These are phyloP conservation scores for Pyronema omphalodes DNA, from an alignment of 495 filamentous ascomycete species.

Conservation along the genomic window DNA sequence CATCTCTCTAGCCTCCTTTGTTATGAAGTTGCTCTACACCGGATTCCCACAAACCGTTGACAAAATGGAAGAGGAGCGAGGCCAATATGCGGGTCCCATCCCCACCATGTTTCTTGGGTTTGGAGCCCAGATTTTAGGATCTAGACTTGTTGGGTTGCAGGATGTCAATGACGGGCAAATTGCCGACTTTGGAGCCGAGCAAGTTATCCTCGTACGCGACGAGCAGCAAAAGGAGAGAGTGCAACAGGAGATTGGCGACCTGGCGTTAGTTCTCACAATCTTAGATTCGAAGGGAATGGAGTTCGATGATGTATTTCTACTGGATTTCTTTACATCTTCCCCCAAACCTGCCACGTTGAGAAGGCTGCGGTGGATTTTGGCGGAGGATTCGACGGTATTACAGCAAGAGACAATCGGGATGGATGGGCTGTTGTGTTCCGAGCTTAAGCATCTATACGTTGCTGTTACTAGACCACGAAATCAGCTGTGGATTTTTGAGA, in stretches of 20 bases:
- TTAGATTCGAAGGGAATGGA: conserved; percentile 33
- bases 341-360: background rate
- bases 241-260: conserved; percentile 20
- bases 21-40: conserved; percentile 25
- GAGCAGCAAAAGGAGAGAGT: conserved; percentile 22
- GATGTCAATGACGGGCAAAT: conserved; percentile 21
- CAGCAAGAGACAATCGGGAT: background rate
- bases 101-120: conserved; percentile 28
- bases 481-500: conserved; percentile 5
- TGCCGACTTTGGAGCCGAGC: conserved; percentile 29
- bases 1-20: conserved; percentile 26
- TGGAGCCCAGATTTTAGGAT: conserved; percentile 17
- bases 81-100: conserved; percentile 25
- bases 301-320: conserved; percentile 29
- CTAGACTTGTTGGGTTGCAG: conserved; percentile 17
- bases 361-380: background rate
- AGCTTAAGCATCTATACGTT: conserved; percentile 7
- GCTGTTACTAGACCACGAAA: conserved; percentile 2
- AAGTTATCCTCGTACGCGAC: conserved; percentile 31
- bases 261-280: conserved; percentile 28
- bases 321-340: conserved; percentile 22
- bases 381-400: background rate
- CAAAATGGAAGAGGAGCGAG: conserved; percentile 28
- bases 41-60: conserved; percentile 29
- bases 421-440: conserved; percentile 1